These are phyloP conservation scores for Apodospora peruviana DNA, from an alignment of 495 filamentous ascomycete species.

Conservation along the genomic window DNA sequence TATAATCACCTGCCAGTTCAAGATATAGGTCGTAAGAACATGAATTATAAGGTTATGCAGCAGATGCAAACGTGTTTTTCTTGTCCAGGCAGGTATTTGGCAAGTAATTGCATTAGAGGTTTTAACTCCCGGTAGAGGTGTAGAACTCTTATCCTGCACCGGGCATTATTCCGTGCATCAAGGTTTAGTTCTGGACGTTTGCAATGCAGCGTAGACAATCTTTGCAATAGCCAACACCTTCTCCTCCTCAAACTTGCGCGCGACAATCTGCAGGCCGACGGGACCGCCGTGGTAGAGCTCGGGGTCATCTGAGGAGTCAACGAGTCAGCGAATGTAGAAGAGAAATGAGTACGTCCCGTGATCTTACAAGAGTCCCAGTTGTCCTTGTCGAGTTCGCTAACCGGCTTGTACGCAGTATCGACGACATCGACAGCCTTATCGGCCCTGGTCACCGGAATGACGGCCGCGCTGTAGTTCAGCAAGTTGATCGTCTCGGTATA, in stretches of 20 bases:
- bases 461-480: slow-evolving; percentile 38
- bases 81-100: too few relatives aligned
- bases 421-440: slow-evolving; percentile 30
- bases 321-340: background rate
- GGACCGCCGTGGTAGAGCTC: slow-evolving; percentile 44
- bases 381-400: slow-evolving; percentile 27
- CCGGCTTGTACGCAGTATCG: slow-evolving; percentile 22
- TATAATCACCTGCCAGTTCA: too few relatives aligned
- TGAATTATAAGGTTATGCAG: too few relatives aligned
- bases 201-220: slow-evolving; percentile 13
- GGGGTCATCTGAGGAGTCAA: slow-evolving; percentile 28
- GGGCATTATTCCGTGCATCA: too few relatives aligned
- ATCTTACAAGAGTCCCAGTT: slow-evolving; percentile 35
- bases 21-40: too few relatives aligned
- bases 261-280: slow-evolving; percentile 45
- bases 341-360: too few relatives aligned
- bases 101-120: too few relatives aligned
- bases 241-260: slow-evolving; percentile 44
- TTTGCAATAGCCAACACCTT: slow-evolving; percentile 35
- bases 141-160: too few relatives aligned
- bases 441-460: slow-evolving; percentile 43
- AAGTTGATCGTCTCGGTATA: slow-evolving; percentile 38
- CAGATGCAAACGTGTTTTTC: too few relatives aligned
- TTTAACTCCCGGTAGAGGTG: too few relatives aligned
- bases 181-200: too few relatives aligned